phyloP scores from a whole-genome alignment of 805 yeast genomes.

The Saturnispora serradocipensis region DNA sequence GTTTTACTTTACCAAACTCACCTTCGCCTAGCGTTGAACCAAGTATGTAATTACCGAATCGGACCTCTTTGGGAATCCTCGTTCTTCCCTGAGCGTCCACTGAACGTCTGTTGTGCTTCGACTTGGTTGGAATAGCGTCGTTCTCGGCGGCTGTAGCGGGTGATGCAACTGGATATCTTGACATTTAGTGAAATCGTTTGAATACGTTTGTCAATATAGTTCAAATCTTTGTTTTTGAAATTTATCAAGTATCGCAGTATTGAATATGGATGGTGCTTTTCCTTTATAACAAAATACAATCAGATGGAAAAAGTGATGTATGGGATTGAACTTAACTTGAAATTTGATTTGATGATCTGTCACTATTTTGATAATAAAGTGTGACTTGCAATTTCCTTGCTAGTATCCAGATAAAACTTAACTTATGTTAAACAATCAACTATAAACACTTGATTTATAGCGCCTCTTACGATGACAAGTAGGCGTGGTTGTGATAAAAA shows the following conservation, averaged over 20 bases:
- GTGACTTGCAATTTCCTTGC: not conserved
- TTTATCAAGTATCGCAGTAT: not conserved
- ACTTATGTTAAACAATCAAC: not conserved
- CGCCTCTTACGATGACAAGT: not conserved
- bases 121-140: not conserved
- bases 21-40: constrained; percentile 97
- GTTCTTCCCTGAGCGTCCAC: constrained; percentile 6
- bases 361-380: not conserved
- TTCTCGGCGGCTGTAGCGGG: not conserved
- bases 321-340: not conserved
- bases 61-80: constrained; percentile 46
- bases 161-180: not conserved
- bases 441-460: not conserved
- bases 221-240: not conserved
- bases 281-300: not conserved
- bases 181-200: not conserved
- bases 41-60: constrained; percentile 83
- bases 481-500: not conserved
- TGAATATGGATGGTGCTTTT: not conserved
- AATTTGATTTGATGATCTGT: not conserved
- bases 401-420: not conserved
- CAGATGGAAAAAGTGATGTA: not conserved
- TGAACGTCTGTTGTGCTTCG: constrained; percentile 6
- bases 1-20: constrained; percentile 94
- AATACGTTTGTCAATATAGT: not conserved